phyloP scores from a whole-genome alignment of 1,284 basidiomycete genomes.

The Chalciporus piperatoides region DNA sequence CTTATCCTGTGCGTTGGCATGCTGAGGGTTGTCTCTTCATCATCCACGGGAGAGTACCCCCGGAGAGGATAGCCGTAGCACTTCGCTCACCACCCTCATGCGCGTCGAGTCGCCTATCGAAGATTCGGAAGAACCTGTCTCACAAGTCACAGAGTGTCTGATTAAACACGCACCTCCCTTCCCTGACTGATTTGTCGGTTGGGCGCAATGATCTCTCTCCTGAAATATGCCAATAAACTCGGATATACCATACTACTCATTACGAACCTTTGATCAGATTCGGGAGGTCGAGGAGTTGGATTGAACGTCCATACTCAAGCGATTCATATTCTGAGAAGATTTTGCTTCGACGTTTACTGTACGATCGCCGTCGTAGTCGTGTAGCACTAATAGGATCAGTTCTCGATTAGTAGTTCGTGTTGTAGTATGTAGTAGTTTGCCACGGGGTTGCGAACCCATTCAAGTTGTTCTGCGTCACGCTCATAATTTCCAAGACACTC shows the following conservation, averaged over 20 bases:
- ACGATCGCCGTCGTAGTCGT: too few relatives aligned
- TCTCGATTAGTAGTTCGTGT: neutral
- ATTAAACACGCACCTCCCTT: conserved; percentile 5
- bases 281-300: neutral
- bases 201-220: too few relatives aligned
- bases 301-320: neutral
- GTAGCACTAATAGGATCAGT: too few relatives aligned
- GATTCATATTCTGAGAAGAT: neutral
- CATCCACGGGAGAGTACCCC: conserved; percentile 7
- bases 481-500: neutral
- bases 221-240: too few relatives aligned
- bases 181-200: neutral
- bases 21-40: neutral
- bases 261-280: neutral
- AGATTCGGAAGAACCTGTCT: neutral
- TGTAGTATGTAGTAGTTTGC: conserved; percentile 12
- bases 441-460: conserved; percentile 12
- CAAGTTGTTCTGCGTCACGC: neutral
- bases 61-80: conserved; percentile 3
- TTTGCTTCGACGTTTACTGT: too few relatives aligned
- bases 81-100: neutral
- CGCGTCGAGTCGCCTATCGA: conserved; percentile 7
- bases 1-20: conserved; percentile 9
- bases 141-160: conserved; percentile 4
- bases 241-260: too few relatives aligned